Evolutionary conservation across 257 asterid species (phyloP).

Genomic region (Knoxia roxburghii): DNA sequence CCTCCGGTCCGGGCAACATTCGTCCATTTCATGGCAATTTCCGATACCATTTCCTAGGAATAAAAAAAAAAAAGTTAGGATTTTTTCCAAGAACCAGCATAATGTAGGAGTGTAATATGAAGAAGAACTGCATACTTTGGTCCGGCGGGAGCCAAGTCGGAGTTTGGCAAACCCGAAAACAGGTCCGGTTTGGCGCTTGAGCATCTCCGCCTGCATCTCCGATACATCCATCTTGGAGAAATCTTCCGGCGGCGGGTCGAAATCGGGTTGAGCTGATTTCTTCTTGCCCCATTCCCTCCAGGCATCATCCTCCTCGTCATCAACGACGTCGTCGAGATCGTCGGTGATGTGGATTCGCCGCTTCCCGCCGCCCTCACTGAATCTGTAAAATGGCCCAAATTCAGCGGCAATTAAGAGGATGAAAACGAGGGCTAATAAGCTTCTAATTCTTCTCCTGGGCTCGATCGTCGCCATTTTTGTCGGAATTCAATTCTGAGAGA

Average conservation of each 20-base stretch:
- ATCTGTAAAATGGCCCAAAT: background rate
- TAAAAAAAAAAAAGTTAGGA: background rate
- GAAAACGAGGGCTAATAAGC: conserved; percentile 6
- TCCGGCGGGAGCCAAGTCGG: conserved; percentile 62
- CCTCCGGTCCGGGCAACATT: conserved; percentile 75
- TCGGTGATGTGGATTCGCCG: conserved; percentile 72
- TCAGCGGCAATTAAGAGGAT: conserved; percentile 14
- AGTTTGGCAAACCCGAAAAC: conserved; percentile 90
- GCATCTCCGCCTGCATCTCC: conserved; percentile 61
- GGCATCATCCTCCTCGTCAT: conserved; percentile 76
- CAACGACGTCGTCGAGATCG: conserved; percentile 78
- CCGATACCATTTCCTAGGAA: conserved; percentile 54
- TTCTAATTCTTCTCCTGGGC: background rate
- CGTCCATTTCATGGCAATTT: conserved; percentile 74
- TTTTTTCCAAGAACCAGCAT: background rate
- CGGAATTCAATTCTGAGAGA: background rate
- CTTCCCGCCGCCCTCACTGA: conserved; percentile 24
- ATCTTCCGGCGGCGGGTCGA: conserved; percentile 76
- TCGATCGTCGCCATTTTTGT: background rate
- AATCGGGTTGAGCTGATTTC: conserved; percentile 34
- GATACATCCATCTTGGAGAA: conserved; percentile 38
- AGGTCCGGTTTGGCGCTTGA: conserved; percentile 71
- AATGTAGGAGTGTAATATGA: background rate
- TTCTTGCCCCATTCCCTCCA: conserved; percentile 87
- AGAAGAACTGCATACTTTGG: conserved; percentile 36